Conservation (phyloP, 345 rosid genomes). For the Angophora floribunda region DNA sequence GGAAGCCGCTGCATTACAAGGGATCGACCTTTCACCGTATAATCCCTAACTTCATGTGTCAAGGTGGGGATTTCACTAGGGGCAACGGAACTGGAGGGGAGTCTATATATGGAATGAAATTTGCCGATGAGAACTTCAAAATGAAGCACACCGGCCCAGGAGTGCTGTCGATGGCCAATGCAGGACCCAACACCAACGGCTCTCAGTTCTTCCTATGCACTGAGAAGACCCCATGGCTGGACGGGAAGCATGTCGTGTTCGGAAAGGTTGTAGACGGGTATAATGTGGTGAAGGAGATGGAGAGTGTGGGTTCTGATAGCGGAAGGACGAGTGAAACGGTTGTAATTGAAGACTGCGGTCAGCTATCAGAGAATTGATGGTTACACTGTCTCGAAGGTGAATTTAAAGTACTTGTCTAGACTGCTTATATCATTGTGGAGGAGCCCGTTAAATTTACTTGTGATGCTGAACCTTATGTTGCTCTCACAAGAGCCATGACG, state of each 20-base stretch:
- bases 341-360: constrained; percentile 65
- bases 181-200: constrained; percentile 69
- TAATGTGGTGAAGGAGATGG: constrained; percentile 59
- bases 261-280: constrained; percentile 86
- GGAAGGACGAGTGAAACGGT: constrained; percentile 43
- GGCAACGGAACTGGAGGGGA: constrained; percentile 94
- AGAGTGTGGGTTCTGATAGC: constrained; percentile 43
- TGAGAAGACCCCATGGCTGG: constrained; percentile 65
- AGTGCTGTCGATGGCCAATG: constrained; percentile 68
- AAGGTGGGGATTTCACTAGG: constrained; percentile 81
- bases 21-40: constrained; percentile 77
- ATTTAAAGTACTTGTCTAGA: not conserved
- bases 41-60: constrained; percentile 91
- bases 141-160: constrained; percentile 67
- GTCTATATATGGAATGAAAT: constrained; percentile 60
- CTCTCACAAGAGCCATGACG: too few relatives aligned
- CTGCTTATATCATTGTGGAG: not conserved
- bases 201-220: constrained; percentile 95
- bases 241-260: constrained; percentile 83
- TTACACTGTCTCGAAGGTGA: not conserved
- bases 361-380: constrained; percentile 32
- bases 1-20: constrained; percentile 66
- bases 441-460: not conserved
- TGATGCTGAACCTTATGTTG: not conserved
- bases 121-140: constrained; percentile 78